Conservation (phyloP, 345 rosid genomes). For the Syzygium oleosum region DNA sequence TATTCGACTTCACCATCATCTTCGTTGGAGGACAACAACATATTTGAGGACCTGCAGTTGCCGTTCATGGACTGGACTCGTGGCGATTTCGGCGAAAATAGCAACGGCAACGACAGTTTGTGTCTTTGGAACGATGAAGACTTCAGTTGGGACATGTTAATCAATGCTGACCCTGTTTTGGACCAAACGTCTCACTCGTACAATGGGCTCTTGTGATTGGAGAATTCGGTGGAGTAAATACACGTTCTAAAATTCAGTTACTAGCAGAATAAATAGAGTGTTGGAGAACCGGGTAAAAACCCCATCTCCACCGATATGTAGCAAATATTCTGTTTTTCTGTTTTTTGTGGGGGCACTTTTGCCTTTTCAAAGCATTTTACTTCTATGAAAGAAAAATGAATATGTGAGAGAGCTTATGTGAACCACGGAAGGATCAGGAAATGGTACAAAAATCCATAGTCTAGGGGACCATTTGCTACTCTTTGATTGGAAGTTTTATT, state of each 20-base stretch:
- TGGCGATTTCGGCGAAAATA: constrained; percentile 12
- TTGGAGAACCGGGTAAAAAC: not conserved
- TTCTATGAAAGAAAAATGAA: not conserved
- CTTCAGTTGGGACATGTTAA: constrained; percentile 44
- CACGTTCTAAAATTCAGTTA: not conserved
- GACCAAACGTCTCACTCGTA: not conserved
- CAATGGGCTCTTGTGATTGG: not conserved
- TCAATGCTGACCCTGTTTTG: not conserved
- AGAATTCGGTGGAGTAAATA: not conserved
- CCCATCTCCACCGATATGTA: not conserved
- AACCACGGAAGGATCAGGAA: not conserved
- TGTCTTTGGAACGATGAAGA: constrained; percentile 44
- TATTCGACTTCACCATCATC: constrained; percentile 25
- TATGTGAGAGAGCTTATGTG: not conserved
- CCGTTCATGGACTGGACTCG: constrained; percentile 54
- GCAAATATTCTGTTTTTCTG: not conserved
- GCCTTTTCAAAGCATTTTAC: not conserved
- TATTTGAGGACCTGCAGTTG: constrained; percentile 34
- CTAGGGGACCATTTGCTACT: not conserved
- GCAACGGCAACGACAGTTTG: constrained; percentile 14
- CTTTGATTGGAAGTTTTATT: not conserved
- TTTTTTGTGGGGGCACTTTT: not conserved
- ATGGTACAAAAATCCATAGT: not conserved
- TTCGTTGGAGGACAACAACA: constrained; percentile 15
- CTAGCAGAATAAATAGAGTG: not conserved